These are phyloP conservation scores for Betula pendula DNA, from an alignment of 306 rosid genomes.

Conservation along the genomic window DNA sequence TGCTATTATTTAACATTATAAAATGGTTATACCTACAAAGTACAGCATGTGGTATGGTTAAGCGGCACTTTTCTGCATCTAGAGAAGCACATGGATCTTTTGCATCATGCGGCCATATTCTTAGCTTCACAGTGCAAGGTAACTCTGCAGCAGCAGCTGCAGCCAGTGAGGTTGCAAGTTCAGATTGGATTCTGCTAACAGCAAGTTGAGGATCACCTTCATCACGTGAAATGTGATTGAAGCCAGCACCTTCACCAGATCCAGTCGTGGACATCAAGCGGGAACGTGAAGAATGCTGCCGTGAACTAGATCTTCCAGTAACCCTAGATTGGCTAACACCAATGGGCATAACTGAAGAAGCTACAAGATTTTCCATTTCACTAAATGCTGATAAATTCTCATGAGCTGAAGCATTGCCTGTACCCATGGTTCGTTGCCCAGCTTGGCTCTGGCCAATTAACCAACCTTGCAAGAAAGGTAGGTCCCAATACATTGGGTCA, in stretches of 20 bases:
- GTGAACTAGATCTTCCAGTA: conserved; percentile 62
- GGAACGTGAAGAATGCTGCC: conserved; percentile 54
- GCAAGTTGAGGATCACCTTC: conserved; percentile 71
- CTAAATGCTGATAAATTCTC: conserved; percentile 39
- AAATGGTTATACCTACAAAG: conserved; percentile 78
- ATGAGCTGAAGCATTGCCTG: conserved; percentile 38
- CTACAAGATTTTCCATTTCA: conserved; percentile 41
- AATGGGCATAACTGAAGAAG: conserved; percentile 56
- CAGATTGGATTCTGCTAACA: conserved; percentile 72
- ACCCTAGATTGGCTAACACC: conserved; percentile 57
- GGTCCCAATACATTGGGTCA: conserved; percentile 73
- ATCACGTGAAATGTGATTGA: conserved; percentile 40
- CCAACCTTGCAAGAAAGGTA: conserved; percentile 95
- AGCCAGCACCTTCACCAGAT: conserved; percentile 52
- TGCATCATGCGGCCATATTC: conserved; percentile 88
- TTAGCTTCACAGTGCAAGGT: conserved; percentile 95
- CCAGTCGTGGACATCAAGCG: conserved; percentile 49
- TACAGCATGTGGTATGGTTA: conserved; percentile 86
- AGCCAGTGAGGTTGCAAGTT: conserved; percentile 80
- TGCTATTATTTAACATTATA: background rate
- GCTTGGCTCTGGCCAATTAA: conserved; percentile 91
- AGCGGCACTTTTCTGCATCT: conserved; percentile 67
- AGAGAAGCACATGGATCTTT: conserved; percentile 74
- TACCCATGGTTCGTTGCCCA: conserved; percentile 45
- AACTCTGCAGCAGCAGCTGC: conserved; percentile 88